These are phyloP conservation scores for Pyrenochaeta sp. DNA, from an alignment of 2,329 filamentous ascomycete genomes.

Conservation along the genomic window DNA sequence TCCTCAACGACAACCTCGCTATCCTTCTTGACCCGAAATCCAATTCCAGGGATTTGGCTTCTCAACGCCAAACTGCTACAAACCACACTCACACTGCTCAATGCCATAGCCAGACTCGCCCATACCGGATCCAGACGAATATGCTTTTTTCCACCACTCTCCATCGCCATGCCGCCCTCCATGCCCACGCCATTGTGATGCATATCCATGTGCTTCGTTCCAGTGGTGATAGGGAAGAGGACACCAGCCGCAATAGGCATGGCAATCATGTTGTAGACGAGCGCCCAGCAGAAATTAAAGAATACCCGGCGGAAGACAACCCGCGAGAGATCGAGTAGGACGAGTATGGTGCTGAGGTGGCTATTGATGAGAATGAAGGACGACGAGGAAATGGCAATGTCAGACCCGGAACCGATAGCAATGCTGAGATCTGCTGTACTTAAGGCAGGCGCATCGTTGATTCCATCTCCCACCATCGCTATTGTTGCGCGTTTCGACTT, in stretches of 20 bases:
- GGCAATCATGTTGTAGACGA: constrained; percentile 80
- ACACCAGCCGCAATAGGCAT: constrained; percentile 83
- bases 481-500: constrained; percentile 62
- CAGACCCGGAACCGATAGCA: constrained; percentile 79
- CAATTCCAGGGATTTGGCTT: constrained; percentile 53
- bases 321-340: constrained; percentile 73
- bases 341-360: constrained; percentile 72
- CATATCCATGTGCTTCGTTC: constrained; percentile 55
- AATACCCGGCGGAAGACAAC: constrained; percentile 79
- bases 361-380: constrained; percentile 82
- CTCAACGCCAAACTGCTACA: constrained; percentile 78
- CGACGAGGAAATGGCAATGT: constrained; percentile 82
- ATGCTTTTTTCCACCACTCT: constrained; percentile 56
- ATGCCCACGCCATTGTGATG: constrained; percentile 40
- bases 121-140: constrained; percentile 78
- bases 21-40: constrained; percentile 45
- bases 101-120: constrained; percentile 90
- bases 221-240: constrained; percentile 67
- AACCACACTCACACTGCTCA: constrained; percentile 90
- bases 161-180: constrained; percentile 47
- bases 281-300: constrained; percentile 86
- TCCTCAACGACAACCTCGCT: neutral
- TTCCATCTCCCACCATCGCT: constrained; percentile 86
- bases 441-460: constrained; percentile 85
- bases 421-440: constrained; percentile 84